Evolutionary conservation across 1,284 basidiomycete genomes (phyloP).

Genomic region (Malassezia slooffiae): DNA sequence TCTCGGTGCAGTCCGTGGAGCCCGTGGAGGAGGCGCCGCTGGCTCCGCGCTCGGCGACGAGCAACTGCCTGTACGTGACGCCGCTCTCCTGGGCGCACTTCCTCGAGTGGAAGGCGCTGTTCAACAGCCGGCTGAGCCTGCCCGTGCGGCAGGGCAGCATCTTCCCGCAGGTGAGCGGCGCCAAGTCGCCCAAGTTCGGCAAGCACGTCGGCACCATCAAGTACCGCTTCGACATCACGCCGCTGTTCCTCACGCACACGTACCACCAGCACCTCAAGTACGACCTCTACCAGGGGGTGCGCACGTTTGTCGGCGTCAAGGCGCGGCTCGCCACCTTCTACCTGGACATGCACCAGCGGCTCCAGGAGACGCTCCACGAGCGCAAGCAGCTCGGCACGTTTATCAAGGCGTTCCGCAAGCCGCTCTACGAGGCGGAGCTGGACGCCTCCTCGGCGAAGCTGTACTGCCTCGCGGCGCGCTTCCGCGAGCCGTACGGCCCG

Average conservation of each 20-base stretch:
- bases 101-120: slow-evolving; percentile 79
- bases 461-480: slow-evolving; percentile 66
- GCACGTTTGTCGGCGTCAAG: slow-evolving; percentile 71
- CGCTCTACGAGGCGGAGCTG: slow-evolving; percentile 84
- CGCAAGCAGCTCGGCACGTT: slow-evolving; percentile 4
- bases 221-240: slow-evolving; percentile 69
- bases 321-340: slow-evolving; percentile 68
- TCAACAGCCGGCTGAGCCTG: slow-evolving; percentile 66
- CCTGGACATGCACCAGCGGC: slow-evolving; percentile 83
- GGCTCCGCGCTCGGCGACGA: background rate
- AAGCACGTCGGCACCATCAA: slow-evolving; percentile 82
- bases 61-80: slow-evolving; percentile 73
- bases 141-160: slow-evolving; percentile 77
- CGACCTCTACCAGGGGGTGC: slow-evolving; percentile 67
- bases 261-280: slow-evolving; percentile 69
- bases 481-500: slow-evolving; percentile 46
- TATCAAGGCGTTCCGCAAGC: slow-evolving; percentile 55
- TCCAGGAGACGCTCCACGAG: slow-evolving; percentile 59
- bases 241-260: slow-evolving; percentile 73
- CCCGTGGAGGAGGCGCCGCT: slow-evolving; percentile 20
- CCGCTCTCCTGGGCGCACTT: slow-evolving; percentile 82
- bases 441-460: slow-evolving; percentile 67
- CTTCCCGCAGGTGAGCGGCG: slow-evolving; percentile 57
- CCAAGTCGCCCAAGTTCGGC: slow-evolving; percentile 77
- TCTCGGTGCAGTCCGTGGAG: slow-evolving; percentile 62